Percentiles rank a stretch among this genome's conserved stretches.
phyloP scores from a whole-genome alignment of 164 flowering plant genomes.

The Piper betle region DNA sequence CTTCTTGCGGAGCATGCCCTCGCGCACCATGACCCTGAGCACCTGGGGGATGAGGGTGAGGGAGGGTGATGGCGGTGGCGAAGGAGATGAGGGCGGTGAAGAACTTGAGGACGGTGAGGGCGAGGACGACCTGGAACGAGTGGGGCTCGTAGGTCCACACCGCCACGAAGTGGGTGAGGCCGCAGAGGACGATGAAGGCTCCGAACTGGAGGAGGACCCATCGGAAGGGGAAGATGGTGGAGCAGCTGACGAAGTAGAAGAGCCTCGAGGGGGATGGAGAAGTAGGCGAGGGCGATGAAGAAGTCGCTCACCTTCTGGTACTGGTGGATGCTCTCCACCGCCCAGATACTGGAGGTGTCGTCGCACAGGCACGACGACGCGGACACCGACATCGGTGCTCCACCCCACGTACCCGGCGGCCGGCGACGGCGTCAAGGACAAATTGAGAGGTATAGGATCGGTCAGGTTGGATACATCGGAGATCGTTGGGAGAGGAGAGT shows the following conservation, averaged over 20 bases:
- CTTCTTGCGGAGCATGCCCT: slow-evolving; percentile 12
- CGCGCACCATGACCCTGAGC: slow-evolving; percentile 12
- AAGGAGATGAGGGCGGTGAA: slow-evolving; percentile 15
- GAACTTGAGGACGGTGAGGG: slow-evolving; percentile 11
- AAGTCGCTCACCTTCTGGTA: slow-evolving; percentile 18
- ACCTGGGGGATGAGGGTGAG: slow-evolving; percentile 9
- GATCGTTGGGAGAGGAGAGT: too few relatives aligned
- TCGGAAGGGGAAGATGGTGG: slow-evolving; percentile 14
- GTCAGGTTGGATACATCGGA: too few relatives aligned
- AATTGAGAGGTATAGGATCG: too few relatives aligned
- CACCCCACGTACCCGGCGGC: too few relatives aligned
- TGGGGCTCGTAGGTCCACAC: slow-evolving; percentile 8
- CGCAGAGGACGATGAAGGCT: slow-evolving; percentile 15
- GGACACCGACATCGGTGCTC: not conserved
- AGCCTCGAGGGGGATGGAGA: slow-evolving; percentile 22
- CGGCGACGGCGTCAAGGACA: too few relatives aligned
- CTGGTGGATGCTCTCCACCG: slow-evolving; percentile 9
- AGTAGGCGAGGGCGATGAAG: slow-evolving; percentile 19
- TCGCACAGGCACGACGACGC: slow-evolving; percentile 8
- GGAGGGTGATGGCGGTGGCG: slow-evolving; percentile 11
- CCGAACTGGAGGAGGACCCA: slow-evolving; percentile 16
- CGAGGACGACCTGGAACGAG: slow-evolving; percentile 10
- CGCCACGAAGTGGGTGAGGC: slow-evolving; percentile 12
- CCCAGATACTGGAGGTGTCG: slow-evolving; percentile 9
- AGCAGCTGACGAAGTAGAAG: slow-evolving; percentile 20